phyloP scores from a whole-genome alignment of 306 rosid species.

The Astragalus glycyphyllos region DNA sequence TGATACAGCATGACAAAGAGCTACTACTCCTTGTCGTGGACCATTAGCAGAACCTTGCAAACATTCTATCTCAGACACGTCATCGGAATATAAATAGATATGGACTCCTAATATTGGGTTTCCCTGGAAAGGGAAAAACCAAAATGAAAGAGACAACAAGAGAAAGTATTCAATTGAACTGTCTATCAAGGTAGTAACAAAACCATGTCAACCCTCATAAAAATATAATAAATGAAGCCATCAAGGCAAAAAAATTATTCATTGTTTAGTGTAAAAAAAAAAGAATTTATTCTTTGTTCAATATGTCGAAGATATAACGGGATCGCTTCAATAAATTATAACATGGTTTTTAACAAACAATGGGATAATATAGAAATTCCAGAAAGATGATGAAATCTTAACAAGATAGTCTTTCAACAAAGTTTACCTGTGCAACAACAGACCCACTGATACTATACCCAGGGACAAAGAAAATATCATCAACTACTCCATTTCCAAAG shows the following conservation, averaged over 20 bases:
- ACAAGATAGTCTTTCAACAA: slow-evolving; percentile 36
- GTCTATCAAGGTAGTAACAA: slow-evolving; percentile 24
- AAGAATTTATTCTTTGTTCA: slow-evolving; percentile 37
- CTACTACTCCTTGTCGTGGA: slow-evolving; percentile 60
- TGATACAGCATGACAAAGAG: slow-evolving; percentile 88
- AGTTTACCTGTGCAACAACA: slow-evolving; percentile 95
- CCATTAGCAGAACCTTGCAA: slow-evolving; percentile 81
- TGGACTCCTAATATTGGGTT: slow-evolving; percentile 97
- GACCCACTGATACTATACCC: slow-evolving; percentile 82
- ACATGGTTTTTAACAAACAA: slow-evolving; percentile 19
- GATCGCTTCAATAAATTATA: slow-evolving; percentile 26
- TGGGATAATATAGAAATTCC: slow-evolving; percentile 1
- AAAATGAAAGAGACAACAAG: slow-evolving; percentile 34
- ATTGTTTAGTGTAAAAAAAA: slow-evolving; percentile 4
- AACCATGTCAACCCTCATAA: slow-evolving; percentile 11
- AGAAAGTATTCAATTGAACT: slow-evolving; percentile 22
- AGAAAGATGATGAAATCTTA: not conserved
- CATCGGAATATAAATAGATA: slow-evolving; percentile 81
- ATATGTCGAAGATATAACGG: not conserved
- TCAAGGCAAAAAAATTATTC: not conserved
- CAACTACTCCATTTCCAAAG: slow-evolving; percentile 74
- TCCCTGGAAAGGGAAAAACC: slow-evolving; percentile 63
- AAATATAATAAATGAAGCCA: slow-evolving; percentile 35
- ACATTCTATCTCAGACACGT: slow-evolving; percentile 82
- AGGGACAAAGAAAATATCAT: slow-evolving; percentile 77